These are phyloP conservation scores for Orbilia javanica DNA, from an alignment of 2,329 filamentous ascomycete genomes.

Conservation along the genomic window DNA sequence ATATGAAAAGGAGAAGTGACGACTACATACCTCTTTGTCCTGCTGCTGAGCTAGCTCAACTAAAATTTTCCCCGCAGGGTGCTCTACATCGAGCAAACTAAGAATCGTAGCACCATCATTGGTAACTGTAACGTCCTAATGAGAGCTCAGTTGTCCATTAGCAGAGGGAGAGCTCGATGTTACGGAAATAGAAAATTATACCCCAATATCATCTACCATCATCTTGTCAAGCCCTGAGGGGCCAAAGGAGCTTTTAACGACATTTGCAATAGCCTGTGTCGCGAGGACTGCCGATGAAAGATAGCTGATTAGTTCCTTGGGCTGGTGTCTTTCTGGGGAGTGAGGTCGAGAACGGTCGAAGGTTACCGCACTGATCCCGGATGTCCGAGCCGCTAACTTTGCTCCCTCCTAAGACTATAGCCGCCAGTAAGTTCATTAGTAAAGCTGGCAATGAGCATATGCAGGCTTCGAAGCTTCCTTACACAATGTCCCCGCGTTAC, in stretches of 20 bases:
- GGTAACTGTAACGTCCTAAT: constrained; percentile 89
- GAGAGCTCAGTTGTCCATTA: neutral
- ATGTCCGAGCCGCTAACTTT: constrained; percentile 98
- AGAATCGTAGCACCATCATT: constrained; percentile 99
- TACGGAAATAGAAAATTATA: constrained; percentile 67
- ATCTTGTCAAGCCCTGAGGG: constrained; percentile 98
- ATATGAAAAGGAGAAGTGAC: neutral
- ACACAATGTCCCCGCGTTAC: constrained; percentile 92
- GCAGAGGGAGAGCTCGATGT: neutral
- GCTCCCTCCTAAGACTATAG: constrained; percentile 85
- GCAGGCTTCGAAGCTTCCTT: constrained; percentile 63
- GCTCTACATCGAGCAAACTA: constrained; percentile 93
- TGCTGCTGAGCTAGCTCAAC: constrained; percentile 98
- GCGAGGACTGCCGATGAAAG: constrained; percentile 76
- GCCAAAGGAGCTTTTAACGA: constrained; percentile 98
- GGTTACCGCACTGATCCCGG: constrained; percentile 90
- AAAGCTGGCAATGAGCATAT: neutral
- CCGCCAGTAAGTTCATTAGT: constrained; percentile 25
- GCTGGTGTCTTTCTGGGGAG: neutral
- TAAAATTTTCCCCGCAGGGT: constrained; percentile 97
- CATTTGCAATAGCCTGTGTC: constrained; percentile 97
- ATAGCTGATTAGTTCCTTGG: constrained; percentile 5
- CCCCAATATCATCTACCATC: constrained; percentile 99
- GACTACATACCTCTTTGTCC: constrained; percentile 79
- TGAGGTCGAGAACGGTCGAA: constrained; percentile 28